Conservation (phyloP, 176 grass and related monocot genomes). For the Canna indica region DNA sequence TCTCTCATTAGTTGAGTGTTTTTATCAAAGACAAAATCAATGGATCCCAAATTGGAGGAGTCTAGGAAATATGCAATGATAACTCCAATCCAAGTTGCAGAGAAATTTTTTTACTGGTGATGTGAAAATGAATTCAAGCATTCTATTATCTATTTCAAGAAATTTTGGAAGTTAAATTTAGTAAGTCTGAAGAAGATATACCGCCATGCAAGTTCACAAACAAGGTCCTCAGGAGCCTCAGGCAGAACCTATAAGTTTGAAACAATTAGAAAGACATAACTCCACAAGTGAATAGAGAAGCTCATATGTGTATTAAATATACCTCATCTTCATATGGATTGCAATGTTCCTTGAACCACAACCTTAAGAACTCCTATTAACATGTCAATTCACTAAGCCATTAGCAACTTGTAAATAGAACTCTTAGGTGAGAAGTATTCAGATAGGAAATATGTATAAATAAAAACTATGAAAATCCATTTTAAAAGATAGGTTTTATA, state of each 20-base stretch:
- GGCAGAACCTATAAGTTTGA: conserved; percentile 58
- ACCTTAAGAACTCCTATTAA: conserved; percentile 72
- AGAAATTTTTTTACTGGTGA: neutral
- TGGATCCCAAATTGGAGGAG: neutral
- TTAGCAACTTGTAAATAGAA: conserved; percentile 11
- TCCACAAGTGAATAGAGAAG: neutral
- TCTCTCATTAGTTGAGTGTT: no score
- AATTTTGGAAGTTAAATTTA: neutral
- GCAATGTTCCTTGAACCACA: conserved; percentile 98
- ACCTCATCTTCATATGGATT: conserved; percentile 91
- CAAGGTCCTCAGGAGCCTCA: conserved; percentile 77
- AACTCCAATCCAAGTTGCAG: neutral
- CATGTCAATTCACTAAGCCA: conserved; percentile 7
- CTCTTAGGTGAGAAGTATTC: neutral
- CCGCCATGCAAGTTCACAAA: conserved; percentile 83
- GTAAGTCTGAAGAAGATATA: conserved; percentile 28
- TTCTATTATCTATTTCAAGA: neutral
- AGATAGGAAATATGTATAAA: neutral
- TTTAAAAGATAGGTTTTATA: neutral
- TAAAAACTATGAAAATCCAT: neutral
- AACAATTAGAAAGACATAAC: conserved; percentile 15
- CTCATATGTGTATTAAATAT: conserved; percentile 9
- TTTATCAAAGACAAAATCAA: neutral
- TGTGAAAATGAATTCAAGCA: neutral
- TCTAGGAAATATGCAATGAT: neutral